Evolutionary conservation across 805 yeast genomes (phyloP).

Genomic region (Kodamaea neixiangensis): DNA sequence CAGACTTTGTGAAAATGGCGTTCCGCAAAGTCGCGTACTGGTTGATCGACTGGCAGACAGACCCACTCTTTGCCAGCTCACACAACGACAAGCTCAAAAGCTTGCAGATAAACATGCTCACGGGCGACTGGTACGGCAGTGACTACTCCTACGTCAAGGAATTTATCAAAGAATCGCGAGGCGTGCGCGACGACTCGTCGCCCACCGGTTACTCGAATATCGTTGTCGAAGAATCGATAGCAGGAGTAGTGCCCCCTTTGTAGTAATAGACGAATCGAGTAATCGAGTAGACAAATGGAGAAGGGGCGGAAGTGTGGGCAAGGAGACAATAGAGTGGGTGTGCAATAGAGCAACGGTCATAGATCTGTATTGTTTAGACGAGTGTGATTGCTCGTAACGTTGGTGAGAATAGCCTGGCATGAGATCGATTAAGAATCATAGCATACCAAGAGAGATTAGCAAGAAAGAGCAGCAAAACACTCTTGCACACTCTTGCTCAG

Average conservation of each 20-base stretch:
- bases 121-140: slow-evolving; percentile 48
- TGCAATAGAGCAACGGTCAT: neutral
- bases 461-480: too few species aligned
- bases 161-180: slow-evolving; percentile 24
- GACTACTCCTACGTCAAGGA: slow-evolving; percentile 36
- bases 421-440: too few species aligned
- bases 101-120: slow-evolving; percentile 33
- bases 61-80: slow-evolving; percentile 15
- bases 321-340: neutral
- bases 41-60: slow-evolving; percentile 45
- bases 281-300: neutral
- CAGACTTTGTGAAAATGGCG: slow-evolving; percentile 40
- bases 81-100: slow-evolving; percentile 16
- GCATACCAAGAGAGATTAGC: too few species aligned
- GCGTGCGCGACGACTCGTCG: slow-evolving; percentile 21
- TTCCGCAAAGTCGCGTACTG: slow-evolving; percentile 42
- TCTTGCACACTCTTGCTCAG: too few species aligned
- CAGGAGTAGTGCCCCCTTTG: slow-evolving; percentile 40
- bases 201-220: slow-evolving; percentile 37
- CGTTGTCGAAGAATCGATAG: slow-evolving; percentile 39
- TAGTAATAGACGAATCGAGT: slow-evolving; percentile 12
- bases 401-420: too few species aligned
- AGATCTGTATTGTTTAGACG: too few species aligned
- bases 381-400: too few species aligned
- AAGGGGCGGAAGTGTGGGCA: neutral